Percentiles rank a stretch among this genome's conserved stretches.
Conservation (phyloP, 73 alveolate species). For the Symbiodinium pilosum region DNA sequence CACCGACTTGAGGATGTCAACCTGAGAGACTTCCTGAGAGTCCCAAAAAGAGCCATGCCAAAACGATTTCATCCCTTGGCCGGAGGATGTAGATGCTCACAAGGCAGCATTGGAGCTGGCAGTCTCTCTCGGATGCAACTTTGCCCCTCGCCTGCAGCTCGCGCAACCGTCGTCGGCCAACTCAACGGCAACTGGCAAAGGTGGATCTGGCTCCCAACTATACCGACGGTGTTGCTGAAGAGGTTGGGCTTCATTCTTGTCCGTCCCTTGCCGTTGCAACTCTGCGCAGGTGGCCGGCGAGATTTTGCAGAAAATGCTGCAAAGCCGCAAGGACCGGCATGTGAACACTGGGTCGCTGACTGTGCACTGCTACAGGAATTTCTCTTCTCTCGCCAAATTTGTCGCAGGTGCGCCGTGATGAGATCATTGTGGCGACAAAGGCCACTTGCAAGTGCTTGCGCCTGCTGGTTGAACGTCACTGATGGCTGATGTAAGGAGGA, state of each 20-base stretch:
- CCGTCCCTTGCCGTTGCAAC: background rate
- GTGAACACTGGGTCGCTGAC: background rate
- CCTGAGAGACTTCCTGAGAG: background rate
- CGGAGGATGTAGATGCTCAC: slow-evolving; percentile 63
- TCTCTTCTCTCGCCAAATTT: too few species aligned
- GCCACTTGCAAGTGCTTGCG: background rate
- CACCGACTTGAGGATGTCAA: slow-evolving; percentile 52
- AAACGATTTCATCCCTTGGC: background rate
- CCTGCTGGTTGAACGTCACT: too few species aligned
- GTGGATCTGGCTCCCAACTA: slow-evolving; percentile 85
- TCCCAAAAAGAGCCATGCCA: background rate
- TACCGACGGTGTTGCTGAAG: slow-evolving; percentile 65
- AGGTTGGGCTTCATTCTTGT: background rate
- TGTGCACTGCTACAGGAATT: background rate
- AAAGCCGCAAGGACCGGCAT: slow-evolving; percentile 30
- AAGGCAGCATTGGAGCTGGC: slow-evolving; percentile 61
- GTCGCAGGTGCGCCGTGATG: slow-evolving; percentile 62
- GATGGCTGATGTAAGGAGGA: too few species aligned
- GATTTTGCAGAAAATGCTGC: slow-evolving; percentile 62
- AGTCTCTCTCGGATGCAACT: slow-evolving; percentile 55
- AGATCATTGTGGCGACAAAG: slow-evolving; percentile 83
- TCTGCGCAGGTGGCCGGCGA: slow-evolving; percentile 49
- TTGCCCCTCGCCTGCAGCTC: slow-evolving; percentile 53
- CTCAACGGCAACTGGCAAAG: too few species aligned
- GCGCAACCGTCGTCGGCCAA: too few species aligned